Conservation (phyloP, 768 basidiomycete species). For the Infundibulicybe gibba region DNA sequence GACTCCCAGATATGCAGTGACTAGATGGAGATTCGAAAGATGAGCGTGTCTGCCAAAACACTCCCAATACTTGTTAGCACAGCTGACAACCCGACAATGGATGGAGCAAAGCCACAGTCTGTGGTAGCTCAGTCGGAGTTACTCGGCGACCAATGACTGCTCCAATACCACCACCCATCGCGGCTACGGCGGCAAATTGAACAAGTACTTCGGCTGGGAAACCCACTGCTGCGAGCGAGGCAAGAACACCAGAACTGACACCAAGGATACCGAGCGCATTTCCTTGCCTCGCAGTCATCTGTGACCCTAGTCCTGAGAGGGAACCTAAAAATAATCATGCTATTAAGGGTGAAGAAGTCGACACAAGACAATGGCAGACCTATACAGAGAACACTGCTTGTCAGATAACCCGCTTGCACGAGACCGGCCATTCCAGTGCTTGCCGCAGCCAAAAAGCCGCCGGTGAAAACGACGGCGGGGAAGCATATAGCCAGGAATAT, state of each 20-base stretch:
- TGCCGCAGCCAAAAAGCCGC: slow-evolving; percentile 78
- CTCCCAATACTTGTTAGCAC: slow-evolving; percentile 84
- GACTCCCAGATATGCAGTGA: slow-evolving; percentile 84
- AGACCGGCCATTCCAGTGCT: slow-evolving; percentile 83
- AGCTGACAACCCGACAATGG: slow-evolving; percentile 87
- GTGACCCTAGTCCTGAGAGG: slow-evolving; percentile 74
- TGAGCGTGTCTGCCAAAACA: slow-evolving; percentile 72
- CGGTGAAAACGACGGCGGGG: slow-evolving; percentile 79
- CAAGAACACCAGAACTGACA: slow-evolving; percentile 75
- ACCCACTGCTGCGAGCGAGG: slow-evolving; percentile 80
- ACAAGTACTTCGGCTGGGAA: slow-evolving; percentile 71
- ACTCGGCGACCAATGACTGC: slow-evolving; percentile 77
- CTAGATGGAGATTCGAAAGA: slow-evolving; percentile 67
- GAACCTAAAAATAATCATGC: slow-evolving; percentile 44
- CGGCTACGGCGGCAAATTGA: slow-evolving; percentile 76
- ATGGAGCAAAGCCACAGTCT: slow-evolving; percentile 79
- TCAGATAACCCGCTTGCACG: slow-evolving; percentile 84
- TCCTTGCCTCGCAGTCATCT: slow-evolving; percentile 82
- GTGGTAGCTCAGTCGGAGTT: slow-evolving; percentile 84
- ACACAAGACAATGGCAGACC: slow-evolving; percentile 30
- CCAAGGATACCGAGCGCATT: slow-evolving; percentile 87
- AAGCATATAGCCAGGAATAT: slow-evolving; percentile 81
- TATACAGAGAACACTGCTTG: slow-evolving; percentile 85
- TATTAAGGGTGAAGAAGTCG: neutral
- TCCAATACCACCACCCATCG: slow-evolving; percentile 70